Percentiles rank a stretch among this genome's conserved stretches.
Evolutionary conservation across 495 filamentous ascomycete species (phyloP).

Genomic region (Elasticomyces elasticus): DNA sequence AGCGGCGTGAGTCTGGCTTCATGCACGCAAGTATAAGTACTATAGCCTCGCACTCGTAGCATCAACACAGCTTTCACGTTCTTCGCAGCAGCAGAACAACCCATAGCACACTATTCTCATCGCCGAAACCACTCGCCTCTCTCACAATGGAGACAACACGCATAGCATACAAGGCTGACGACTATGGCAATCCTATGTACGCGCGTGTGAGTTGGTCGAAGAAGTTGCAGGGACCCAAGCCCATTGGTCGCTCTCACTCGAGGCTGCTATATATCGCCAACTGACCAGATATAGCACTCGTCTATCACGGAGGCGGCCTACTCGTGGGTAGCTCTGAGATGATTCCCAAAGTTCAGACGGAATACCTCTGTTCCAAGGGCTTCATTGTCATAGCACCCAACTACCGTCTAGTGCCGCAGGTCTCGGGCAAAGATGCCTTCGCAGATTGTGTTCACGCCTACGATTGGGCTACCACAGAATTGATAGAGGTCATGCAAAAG

Average conservation of each 20-base stretch:
- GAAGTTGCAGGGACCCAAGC: background rate
- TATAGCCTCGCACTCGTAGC: no score
- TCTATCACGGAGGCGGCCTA: slow-evolving; percentile 12
- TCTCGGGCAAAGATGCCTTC: slow-evolving; percentile 12
- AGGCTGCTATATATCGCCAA: background rate
- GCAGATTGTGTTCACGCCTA: slow-evolving; percentile 10
- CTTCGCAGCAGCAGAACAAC: background rate
- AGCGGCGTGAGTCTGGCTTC: no score
- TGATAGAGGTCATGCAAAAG: background rate
- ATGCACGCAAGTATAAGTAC: no score
- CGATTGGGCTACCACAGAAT: slow-evolving; percentile 5
- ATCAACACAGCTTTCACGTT: no score
- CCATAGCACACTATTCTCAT: background rate
- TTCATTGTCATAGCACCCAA: slow-evolving; percentile 11
- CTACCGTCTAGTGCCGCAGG: slow-evolving; percentile 14
- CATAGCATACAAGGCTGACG: slow-evolving; percentile 9
- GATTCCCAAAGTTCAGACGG: slow-evolving; percentile 7
- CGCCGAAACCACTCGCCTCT: background rate
- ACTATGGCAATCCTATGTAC: slow-evolving; percentile 7
- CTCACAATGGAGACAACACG: slow-evolving; percentile 8
- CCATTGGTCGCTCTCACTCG: slow-evolving; percentile 1
- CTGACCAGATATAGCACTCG: slow-evolving; percentile 2
- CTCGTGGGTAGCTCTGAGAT: slow-evolving; percentile 13
- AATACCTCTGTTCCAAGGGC: slow-evolving; percentile 5
- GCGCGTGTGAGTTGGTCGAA: slow-evolving; percentile 8